Base-by-base conservation (phyloP, 352 stramenopile species). In the Phytophthora brassicae region DNA sequence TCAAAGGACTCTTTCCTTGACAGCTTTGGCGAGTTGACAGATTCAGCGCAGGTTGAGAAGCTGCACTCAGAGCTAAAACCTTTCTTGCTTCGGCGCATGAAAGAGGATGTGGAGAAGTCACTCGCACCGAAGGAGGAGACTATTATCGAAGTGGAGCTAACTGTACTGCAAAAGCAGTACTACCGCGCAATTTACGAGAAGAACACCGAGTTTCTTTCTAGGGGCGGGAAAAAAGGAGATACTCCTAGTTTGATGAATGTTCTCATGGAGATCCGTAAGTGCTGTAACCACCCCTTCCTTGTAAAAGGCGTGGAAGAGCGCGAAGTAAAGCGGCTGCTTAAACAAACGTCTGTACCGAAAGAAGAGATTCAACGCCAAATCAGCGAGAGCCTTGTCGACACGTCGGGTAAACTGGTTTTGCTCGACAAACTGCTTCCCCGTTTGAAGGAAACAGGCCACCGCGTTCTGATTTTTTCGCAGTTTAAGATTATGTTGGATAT, bases 401-500 rank as follows among this genome's bases (percentile, higher is more conserved):
- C 90, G 24, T 99, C 94, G 3, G 98, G 98, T 3, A 99, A 99
- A 69, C 75, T 99, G 7, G 92, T 99, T 43, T 73, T 99, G 13
- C 76, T 99, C 22, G 97, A 99, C 75, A 99, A 99, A 64, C 74
- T 99, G 8, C 82, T 99, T 5, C 97, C 97, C 11, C 88, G 94
- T 5, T 74, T 99, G 12, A 92, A 98, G 65, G 83, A 90, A 57
- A 96, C 98, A 42, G 95, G 95, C 3, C 97, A 99, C 61, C 86
- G 96, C 16, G 93, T 99, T 23, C 73, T 99, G 9, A 93, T 99
- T 17, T 99, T 99, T 72, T 99, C 92, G 6, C 98, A 99, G 77
- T 97, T 98, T 74, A 98, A 98, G 72, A 98, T 98, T 42, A 99
- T 99, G 97, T 81, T 99, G 46, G 95, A 99, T 72, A 98, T 99